These are phyloP conservation scores for Calophaca sinica DNA, from an alignment of 306 rosid genomes.

Conservation along the genomic window DNA sequence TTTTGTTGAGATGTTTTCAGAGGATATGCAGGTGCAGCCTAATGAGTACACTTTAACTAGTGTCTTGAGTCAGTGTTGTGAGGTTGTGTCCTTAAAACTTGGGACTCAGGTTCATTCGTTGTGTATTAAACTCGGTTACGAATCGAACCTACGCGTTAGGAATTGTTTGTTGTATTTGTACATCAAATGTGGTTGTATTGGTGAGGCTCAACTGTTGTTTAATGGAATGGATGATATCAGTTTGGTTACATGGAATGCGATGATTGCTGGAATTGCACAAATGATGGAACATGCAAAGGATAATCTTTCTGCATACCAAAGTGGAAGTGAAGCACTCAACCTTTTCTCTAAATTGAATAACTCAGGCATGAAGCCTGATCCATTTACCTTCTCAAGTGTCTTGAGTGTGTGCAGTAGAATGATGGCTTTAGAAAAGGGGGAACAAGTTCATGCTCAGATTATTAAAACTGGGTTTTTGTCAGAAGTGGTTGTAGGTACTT, in stretches of 20 bases:
- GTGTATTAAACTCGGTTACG: constrained; percentile 66
- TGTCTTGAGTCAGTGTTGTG: constrained; percentile 78
- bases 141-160: constrained; percentile 60
- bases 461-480: constrained; percentile 75
- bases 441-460: constrained; percentile 81
- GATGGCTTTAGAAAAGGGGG: constrained; percentile 82
- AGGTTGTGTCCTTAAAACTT: constrained; percentile 52
- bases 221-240: constrained; percentile 56
- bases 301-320: constrained; percentile 62
- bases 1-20: constrained; percentile 69
- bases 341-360: constrained; percentile 65
- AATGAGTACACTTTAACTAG: constrained; percentile 79
- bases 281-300: constrained; percentile 68
- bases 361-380: constrained; percentile 75
- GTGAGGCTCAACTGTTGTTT: constrained; percentile 71
- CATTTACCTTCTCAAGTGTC: constrained; percentile 81
- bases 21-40: constrained; percentile 62
- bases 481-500: constrained; percentile 74
- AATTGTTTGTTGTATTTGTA: constrained; percentile 78
- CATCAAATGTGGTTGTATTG: constrained; percentile 72
- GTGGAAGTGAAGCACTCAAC: constrained; percentile 73
- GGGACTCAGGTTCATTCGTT: constrained; percentile 78
- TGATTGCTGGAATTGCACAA: constrained; percentile 86
- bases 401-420: constrained; percentile 74
- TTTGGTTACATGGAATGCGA: constrained; percentile 89